A percentile compares a stretch with the other conserved stretches of the same genome.
Conservation (phyloP, 2,329 filamentous ascomycete genomes). For the Phyllosticta citrichinensis region DNA sequence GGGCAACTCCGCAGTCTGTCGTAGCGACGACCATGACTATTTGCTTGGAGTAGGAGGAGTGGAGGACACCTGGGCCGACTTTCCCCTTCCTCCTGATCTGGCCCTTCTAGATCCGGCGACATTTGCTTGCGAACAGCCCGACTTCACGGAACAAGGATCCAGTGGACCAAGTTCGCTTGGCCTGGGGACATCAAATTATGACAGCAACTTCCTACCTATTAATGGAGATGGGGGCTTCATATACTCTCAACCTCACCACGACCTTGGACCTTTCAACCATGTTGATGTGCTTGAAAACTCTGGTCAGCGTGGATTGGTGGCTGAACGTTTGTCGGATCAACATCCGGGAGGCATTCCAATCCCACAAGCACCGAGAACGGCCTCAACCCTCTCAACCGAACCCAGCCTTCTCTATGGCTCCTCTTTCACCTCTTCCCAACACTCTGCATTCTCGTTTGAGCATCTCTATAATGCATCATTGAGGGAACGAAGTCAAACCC, state of each 20-base stretch:
- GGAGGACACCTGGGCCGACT: background rate
- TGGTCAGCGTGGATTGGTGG: background rate
- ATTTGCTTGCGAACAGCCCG: background rate
- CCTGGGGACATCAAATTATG: background rate
- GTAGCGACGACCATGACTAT: background rate
- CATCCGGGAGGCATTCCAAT: conserved; percentile 3
- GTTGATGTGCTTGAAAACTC: background rate
- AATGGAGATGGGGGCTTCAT: background rate
- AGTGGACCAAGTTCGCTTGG: background rate
- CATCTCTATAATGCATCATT: background rate
- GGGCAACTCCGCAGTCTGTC: background rate
- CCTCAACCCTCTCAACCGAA: conserved; percentile 1
- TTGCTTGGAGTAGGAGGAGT: background rate
- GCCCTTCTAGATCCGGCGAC: no score
- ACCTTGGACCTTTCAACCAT: background rate
- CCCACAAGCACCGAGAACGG: background rate
- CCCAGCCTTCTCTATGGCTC: conserved; percentile 7
- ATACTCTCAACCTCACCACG: background rate
- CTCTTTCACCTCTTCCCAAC: background rate
- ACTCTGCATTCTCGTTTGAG: background rate
- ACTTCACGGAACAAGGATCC: background rate
- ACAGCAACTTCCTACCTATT: background rate
- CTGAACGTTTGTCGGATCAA: background rate
- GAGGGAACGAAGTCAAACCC: background rate
- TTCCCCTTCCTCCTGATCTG: background rate